Conservation (phyloP, 176 grass and related monocot species). For the Avena sativa region DNA sequence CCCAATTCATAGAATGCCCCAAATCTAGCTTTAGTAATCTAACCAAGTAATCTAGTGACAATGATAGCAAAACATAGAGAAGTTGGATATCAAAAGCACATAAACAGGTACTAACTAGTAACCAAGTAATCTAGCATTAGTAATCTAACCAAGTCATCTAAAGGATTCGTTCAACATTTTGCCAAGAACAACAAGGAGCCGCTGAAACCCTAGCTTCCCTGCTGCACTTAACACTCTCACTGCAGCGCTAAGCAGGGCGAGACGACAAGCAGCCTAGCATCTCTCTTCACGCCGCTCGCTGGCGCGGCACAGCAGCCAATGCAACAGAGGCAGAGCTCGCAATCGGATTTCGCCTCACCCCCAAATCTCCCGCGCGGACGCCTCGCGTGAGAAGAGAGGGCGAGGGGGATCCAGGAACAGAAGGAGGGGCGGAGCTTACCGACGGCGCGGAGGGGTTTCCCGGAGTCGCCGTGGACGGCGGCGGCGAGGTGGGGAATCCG, state of each 20-base stretch:
- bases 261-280: background rate
- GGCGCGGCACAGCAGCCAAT: background rate
- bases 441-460: background rate
- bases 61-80: background rate
- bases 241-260: background rate
- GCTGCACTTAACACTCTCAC: background rate
- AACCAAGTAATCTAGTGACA: too few relatives aligned
- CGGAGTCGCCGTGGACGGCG: slow-evolving; percentile 6
- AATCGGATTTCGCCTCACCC: background rate
- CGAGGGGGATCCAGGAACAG: too few relatives aligned
- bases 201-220: slow-evolving; percentile 26
- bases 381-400: background rate
- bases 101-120: too few relatives aligned
- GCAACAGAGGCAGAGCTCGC: background rate
- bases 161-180: background rate
- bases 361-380: background rate
- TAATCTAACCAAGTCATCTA: too few relatives aligned
- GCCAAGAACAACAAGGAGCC: background rate
- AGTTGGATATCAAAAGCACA: background rate
- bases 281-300: background rate
- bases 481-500: slow-evolving; percentile 28
- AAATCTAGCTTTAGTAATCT: background rate
- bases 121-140: too few relatives aligned
- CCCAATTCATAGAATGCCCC: background rate
- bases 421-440: slow-evolving; percentile 27